Evolutionary conservation across 441 rosid genomes (phyloP).

Genomic region (Corymbia citriodora): DNA sequence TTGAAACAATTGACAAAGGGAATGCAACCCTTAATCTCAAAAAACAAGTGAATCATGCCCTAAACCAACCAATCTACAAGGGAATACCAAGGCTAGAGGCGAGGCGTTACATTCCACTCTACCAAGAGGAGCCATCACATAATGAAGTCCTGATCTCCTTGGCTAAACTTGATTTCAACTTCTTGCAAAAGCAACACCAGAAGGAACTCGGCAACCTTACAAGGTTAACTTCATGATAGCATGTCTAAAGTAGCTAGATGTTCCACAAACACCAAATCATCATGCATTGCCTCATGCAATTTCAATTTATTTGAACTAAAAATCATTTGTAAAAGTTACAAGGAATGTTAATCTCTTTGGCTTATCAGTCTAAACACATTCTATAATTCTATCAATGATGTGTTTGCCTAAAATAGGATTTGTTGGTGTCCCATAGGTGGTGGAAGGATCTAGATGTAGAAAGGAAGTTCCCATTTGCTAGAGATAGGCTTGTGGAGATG

Average conservation of each 20-base stretch:
- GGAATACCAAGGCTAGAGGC: slow-evolving; percentile 20
- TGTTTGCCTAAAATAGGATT: background rate
- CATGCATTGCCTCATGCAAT: background rate
- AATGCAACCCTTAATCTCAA: background rate
- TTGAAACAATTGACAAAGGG: too few relatives aligned
- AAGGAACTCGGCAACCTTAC: slow-evolving; percentile 15
- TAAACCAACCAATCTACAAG: slow-evolving; percentile 15
- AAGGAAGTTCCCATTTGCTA: slow-evolving; percentile 18
- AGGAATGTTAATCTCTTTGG: too few relatives aligned
- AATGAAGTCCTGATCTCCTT: slow-evolving; percentile 18
- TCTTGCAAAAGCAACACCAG: slow-evolving; percentile 14
- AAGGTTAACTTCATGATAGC: background rate
- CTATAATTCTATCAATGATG: background rate
- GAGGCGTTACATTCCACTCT: slow-evolving; percentile 15
- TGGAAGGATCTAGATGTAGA: slow-evolving; percentile 18
- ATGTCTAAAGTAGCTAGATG: too few relatives aligned
- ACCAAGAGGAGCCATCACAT: slow-evolving; percentile 16
- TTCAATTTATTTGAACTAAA: background rate
- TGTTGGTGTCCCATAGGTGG: slow-evolving; percentile 17
- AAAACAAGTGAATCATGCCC: slow-evolving; percentile 13
- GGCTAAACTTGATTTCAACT: slow-evolving; percentile 29
- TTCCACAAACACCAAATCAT: background rate
- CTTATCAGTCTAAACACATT: background rate
- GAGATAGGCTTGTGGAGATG: slow-evolving; percentile 23
- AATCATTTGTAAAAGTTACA: background rate